These are phyloP conservation scores for Wickerhamiella hasegawae DNA, from an alignment of 805 yeast species.

Conservation along the genomic window DNA sequence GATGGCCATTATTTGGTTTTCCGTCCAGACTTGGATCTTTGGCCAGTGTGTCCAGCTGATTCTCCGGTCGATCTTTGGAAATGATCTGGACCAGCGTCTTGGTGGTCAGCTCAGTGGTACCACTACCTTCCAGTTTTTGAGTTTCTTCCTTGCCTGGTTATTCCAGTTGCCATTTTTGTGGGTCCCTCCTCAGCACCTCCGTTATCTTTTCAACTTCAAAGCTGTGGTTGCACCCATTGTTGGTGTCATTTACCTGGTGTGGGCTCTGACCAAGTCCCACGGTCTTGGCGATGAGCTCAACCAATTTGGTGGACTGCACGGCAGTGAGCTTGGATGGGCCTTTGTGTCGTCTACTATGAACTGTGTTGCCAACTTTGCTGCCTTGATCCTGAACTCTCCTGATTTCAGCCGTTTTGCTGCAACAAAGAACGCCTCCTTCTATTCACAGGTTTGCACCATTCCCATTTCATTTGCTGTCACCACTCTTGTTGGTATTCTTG, in stretches of 20 bases:
- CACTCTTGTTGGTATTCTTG: conserved; percentile 66
- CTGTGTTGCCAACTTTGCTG: conserved; percentile 71
- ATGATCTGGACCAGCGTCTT: conserved; percentile 22
- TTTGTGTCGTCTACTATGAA: conserved; percentile 62
- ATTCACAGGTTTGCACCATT: conserved; percentile 43
- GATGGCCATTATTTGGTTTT: conserved; percentile 74
- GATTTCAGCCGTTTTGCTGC: conserved; percentile 73
- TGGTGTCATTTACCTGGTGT: conserved; percentile 60
- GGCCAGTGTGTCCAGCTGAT: conserved; percentile 65
- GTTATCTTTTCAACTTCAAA: conserved; percentile 70
- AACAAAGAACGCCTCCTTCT: conserved; percentile 28
- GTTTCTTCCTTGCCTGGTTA: conserved; percentile 68
- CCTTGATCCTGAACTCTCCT: conserved; percentile 69
- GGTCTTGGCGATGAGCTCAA: neutral
- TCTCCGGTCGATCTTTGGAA: conserved; percentile 48
- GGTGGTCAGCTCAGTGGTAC: conserved; percentile 27
- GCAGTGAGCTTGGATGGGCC: conserved; percentile 60
- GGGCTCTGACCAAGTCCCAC: conserved; percentile 59
- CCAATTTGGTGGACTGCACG: conserved; percentile 17
- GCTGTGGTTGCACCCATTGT: conserved; percentile 66
- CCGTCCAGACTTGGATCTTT: conserved; percentile 72
- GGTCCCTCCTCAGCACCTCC: conserved; percentile 62
- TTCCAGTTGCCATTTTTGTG: conserved; percentile 61
- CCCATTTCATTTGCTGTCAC: conserved; percentile 67
- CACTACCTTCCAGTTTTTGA: conserved; percentile 52